A percentile compares a stretch with the other conserved stretches of the same genome.
These are phyloP conservation scores for Ilex asprella DNA, from an alignment of 257 asterid species.

Conservation along the genomic window DNA sequence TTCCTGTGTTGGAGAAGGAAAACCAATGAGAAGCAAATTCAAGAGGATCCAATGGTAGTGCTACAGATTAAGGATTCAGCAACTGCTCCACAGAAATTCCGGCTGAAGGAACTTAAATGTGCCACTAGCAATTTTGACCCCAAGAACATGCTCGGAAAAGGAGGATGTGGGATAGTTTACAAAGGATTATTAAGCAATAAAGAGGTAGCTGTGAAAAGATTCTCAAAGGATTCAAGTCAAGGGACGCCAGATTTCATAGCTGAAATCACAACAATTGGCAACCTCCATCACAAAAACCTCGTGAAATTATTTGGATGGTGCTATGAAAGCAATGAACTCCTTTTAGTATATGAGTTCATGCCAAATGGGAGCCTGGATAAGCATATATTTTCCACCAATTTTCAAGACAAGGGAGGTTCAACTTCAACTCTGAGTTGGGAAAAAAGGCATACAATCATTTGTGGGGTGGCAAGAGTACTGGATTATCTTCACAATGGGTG, in stretches of 20 bases:
- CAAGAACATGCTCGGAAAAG: constrained; percentile 12
- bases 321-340: too few species aligned
- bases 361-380: constrained; percentile 8
- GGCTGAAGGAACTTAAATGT: constrained; percentile 6
- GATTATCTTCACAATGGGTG: constrained; percentile 21
- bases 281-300: constrained; percentile 13
- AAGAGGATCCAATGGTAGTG: background rate
- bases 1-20: background rate
- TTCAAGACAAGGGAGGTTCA: background rate
- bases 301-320: constrained; percentile 12
- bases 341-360: too few species aligned
- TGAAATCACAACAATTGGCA: constrained; percentile 19
- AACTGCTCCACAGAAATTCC: constrained; percentile 17
- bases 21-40: background rate
- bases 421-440: constrained; percentile 5
- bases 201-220: constrained; percentile 15
- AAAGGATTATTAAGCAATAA: constrained; percentile 7
- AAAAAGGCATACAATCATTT: background rate
- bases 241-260: constrained; percentile 14
- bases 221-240: constrained; percentile 7
- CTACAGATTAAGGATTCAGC: constrained; percentile 4
- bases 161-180: constrained; percentile 18
- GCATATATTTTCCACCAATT: background rate
- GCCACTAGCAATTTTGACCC: constrained; percentile 12
- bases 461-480: constrained; percentile 8